These are phyloP conservation scores for Phialophora verrucosa DNA, from an alignment of 2,329 filamentous ascomycete genomes.

Conservation along the genomic window DNA sequence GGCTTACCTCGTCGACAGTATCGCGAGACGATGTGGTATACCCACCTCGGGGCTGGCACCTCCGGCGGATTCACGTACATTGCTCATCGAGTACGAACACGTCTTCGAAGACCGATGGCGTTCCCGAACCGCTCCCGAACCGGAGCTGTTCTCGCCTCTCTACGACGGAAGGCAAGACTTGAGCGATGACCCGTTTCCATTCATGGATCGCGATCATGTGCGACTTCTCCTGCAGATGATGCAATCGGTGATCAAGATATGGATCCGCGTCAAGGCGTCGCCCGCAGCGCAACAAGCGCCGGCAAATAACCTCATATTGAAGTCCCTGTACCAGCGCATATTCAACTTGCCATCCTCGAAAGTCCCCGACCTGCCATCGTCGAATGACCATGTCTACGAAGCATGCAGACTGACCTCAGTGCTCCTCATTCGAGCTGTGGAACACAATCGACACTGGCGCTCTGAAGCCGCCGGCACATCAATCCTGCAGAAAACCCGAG, in stretches of 20 bases:
- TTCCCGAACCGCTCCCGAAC: conserved; percentile 12
- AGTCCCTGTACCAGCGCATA: conserved; percentile 17
- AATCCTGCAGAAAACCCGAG: conserved; percentile 14
- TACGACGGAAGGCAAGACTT: conserved; percentile 25
- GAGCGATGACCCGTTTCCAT: conserved; percentile 24
- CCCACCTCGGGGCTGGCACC: conserved; percentile 24
- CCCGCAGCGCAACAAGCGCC: not conserved
- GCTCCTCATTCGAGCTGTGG: conserved; percentile 24
- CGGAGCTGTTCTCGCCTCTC: conserved; percentile 25
- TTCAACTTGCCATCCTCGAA: conserved; percentile 23
- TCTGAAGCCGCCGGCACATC: conserved; percentile 3
- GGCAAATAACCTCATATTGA: conserved; percentile 4
- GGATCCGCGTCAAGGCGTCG: conserved; percentile 11
- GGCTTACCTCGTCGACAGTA: conserved; percentile 10
- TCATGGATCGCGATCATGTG: conserved; percentile 15
- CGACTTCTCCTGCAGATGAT: conserved; percentile 25
- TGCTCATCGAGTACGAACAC: conserved; percentile 22
- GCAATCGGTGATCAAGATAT: conserved; percentile 23
- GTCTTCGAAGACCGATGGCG: conserved; percentile 27
- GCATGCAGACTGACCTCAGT: conserved; percentile 26
- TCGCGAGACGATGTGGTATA: conserved; percentile 24
- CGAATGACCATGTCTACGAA: conserved; percentile 27
- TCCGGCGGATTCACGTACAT: conserved; percentile 10
- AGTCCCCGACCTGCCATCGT: conserved; percentile 13
- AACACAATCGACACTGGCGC: conserved; percentile 14